Conservation (phyloP, 1,139 yeast species). For the Geotrichum australiense region DNA sequence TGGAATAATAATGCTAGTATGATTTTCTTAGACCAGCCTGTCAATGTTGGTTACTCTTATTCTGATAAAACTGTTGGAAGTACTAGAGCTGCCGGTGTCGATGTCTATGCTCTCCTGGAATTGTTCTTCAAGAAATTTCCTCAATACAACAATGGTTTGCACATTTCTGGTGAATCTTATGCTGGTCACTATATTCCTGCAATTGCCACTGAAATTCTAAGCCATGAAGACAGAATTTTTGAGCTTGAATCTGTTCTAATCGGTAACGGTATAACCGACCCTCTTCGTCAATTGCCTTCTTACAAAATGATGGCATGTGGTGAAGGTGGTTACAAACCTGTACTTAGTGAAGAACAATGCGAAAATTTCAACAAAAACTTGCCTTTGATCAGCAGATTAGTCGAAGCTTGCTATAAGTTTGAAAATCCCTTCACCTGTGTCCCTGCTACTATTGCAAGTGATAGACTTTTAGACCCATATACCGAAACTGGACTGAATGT, state of each 20-base stretch:
- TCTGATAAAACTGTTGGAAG: slow-evolving; percentile 45
- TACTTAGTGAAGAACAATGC: slow-evolving; percentile 74
- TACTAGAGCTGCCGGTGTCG: slow-evolving; percentile 62
- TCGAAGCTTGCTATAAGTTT: slow-evolving; percentile 71
- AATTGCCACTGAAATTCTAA: slow-evolving; percentile 15
- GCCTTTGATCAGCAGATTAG: slow-evolving; percentile 77
- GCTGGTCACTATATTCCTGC: slow-evolving; percentile 94
- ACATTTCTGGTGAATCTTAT: slow-evolving; percentile 92
- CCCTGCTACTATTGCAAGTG: slow-evolving; percentile 89
- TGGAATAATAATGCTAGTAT: slow-evolving; percentile 65
- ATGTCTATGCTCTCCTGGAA: slow-evolving; percentile 80
- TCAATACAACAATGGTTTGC: slow-evolving; percentile 38
- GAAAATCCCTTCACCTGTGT: slow-evolving; percentile 85
- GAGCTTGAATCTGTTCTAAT: slow-evolving; percentile 81
- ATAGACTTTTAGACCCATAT: slow-evolving; percentile 81
- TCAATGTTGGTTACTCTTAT: slow-evolving; percentile 67
- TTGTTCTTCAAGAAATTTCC: slow-evolving; percentile 91
- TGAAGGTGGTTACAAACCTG: slow-evolving; percentile 79
- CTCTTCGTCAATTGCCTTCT: slow-evolving; percentile 77
- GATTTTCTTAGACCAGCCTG: slow-evolving; percentile 61
- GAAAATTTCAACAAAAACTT: slow-evolving; percentile 61
- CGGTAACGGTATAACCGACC: slow-evolving; percentile 95
- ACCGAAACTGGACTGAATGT: slow-evolving; percentile 87
- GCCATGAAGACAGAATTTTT: slow-evolving; percentile 55
- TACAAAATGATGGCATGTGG: slow-evolving; percentile 99